These are phyloP conservation scores for Lecanicillium sp. DNA, from an alignment of 2,329 filamentous ascomycete genomes.

Conservation along the genomic window DNA sequence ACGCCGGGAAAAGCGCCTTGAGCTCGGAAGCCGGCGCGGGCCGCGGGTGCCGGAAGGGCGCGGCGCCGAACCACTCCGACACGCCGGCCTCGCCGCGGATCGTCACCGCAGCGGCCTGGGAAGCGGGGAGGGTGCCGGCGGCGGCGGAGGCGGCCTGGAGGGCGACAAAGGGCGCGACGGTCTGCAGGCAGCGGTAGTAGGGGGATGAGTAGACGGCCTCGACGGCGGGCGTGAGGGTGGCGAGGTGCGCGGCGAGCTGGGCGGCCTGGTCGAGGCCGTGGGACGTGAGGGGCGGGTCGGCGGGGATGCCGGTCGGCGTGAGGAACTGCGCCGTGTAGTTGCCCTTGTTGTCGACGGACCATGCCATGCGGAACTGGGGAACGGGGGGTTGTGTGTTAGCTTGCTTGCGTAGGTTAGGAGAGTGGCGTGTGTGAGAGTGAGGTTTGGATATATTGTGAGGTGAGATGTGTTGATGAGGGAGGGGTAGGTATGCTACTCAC, in stretches of 20 bases:
- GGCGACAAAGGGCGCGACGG: slow-evolving; percentile 62
- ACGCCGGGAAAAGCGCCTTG: slow-evolving; percentile 59
- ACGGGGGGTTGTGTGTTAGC: not conserved
- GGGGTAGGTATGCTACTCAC: slow-evolving; percentile 42
- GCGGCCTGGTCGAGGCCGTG: slow-evolving; percentile 80
- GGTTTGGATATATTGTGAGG: slow-evolving; percentile 13
- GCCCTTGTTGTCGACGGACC: slow-evolving; percentile 81
- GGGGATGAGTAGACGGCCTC: slow-evolving; percentile 77
- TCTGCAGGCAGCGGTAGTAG: slow-evolving; percentile 84
- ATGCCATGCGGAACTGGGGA: slow-evolving; percentile 78
- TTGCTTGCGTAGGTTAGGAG: not conserved
- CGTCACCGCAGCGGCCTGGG: slow-evolving; percentile 23
- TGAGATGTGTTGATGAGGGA: slow-evolving; percentile 13
- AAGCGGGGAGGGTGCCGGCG: not conserved
- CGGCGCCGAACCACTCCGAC: slow-evolving; percentile 88
- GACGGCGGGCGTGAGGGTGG: slow-evolving; percentile 57
- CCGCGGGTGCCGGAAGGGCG: slow-evolving; percentile 76
- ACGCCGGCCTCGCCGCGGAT: slow-evolving; percentile 53
- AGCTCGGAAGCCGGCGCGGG: slow-evolving; percentile 62
- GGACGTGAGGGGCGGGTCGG: slow-evolving; percentile 80
- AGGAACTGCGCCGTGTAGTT: slow-evolving; percentile 66
- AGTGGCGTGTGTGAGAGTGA: not conserved
- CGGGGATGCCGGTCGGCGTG: slow-evolving; percentile 81
- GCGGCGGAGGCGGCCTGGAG: slow-evolving; percentile 27
- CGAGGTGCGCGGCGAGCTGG: slow-evolving; percentile 65